Conservation (phyloP, 2,329 filamentous ascomycete genomes). For the Colletotrichum musicola region DNA sequence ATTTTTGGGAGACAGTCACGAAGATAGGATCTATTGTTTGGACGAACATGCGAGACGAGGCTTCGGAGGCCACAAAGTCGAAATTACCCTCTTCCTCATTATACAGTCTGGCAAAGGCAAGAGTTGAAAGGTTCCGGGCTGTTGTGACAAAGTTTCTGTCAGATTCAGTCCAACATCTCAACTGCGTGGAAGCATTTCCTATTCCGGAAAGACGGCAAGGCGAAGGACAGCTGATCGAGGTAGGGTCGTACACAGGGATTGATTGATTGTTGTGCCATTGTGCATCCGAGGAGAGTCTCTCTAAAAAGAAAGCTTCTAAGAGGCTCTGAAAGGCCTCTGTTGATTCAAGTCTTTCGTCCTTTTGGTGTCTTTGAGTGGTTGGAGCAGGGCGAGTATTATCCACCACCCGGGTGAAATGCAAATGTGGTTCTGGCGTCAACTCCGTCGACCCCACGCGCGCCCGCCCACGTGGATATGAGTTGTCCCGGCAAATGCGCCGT, state of each 20-base stretch:
- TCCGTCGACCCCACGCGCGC: constrained; percentile 19
- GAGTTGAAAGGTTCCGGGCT: neutral
- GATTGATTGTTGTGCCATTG: neutral
- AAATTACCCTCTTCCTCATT: neutral
- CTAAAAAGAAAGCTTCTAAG: neutral
- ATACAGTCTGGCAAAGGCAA: neutral
- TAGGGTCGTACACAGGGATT: neutral
- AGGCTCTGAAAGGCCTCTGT: neutral
- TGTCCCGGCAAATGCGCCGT: constrained; percentile 16
- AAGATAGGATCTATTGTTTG: constrained; percentile 7
- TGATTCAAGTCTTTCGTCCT: neutral
- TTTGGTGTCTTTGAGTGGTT: neutral
- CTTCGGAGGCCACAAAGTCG: neutral
- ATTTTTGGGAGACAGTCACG: neutral
- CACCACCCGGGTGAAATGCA: constrained; percentile 35
- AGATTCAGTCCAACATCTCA: neutral
- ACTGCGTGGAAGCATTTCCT: neutral
- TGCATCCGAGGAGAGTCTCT: neutral
- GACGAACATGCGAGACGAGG: neutral
- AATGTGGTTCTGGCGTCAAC: constrained; percentile 7
- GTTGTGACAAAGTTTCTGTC: neutral
- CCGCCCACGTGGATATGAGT: constrained; percentile 25
- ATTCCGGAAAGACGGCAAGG: constrained; percentile 2
- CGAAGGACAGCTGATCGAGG: neutral
- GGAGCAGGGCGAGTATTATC: neutral